A percentile compares a stretch with the other conserved stretches of the same genome.
phyloP scores from a whole-genome alignment of 768 basidiomycete genomes.

The Leccinum obscurum region DNA sequence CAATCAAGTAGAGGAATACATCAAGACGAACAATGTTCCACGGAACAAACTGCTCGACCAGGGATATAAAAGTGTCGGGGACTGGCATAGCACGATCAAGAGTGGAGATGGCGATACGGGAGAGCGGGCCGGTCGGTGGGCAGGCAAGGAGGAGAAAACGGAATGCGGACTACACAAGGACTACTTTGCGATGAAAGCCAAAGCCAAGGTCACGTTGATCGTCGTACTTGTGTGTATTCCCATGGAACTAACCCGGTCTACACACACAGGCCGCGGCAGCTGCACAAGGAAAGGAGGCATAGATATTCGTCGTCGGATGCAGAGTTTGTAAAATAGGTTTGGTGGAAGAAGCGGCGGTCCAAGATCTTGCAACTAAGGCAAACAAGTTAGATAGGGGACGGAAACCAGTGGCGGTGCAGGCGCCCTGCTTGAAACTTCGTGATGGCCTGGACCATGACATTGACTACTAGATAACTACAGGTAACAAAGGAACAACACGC shows the following conservation, averaged over 20 bases:
- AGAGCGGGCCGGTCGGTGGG: conserved; percentile 89
- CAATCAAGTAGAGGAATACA: conserved; percentile 78
- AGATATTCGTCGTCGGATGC: background rate
- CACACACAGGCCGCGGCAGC: background rate
- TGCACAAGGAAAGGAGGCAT: background rate
- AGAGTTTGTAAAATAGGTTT: background rate
- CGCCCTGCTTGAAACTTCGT: no score
- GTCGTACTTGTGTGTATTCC: background rate
- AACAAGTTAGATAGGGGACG: no score
- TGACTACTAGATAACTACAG: no score
- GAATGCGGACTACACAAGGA: conserved; percentile 96
- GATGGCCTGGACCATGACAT: no score
- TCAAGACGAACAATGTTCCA: conserved; percentile 79
- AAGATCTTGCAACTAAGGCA: no score
- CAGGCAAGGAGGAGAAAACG: conserved; percentile 78
- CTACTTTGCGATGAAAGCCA: conserved; percentile 74
- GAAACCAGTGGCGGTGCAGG: no score
- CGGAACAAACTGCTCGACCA: conserved; percentile 84
- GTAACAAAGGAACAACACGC: no score
- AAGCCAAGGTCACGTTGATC: conserved; percentile 38
- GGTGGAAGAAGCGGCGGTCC: background rate
- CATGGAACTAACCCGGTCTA: background rate
- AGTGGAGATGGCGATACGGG: conserved; percentile 64
- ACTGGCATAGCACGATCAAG: conserved; percentile 92
- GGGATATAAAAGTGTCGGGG: conserved; percentile 94